phyloP scores from a whole-genome alignment of 192 early-diverging fungal genomes.

The Backusella westeae region DNA sequence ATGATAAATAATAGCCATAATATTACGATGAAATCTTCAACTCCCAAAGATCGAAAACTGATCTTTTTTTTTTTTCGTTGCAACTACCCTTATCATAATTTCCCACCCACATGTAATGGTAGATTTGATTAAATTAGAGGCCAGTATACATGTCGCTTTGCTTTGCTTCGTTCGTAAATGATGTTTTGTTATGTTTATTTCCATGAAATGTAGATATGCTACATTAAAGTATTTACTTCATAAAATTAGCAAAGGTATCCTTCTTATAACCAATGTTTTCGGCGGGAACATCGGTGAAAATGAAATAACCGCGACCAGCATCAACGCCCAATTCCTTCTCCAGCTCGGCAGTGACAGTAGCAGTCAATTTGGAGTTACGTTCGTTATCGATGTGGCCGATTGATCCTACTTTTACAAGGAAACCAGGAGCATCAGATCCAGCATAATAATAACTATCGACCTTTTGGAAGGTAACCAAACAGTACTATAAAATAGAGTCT shows the following conservation, averaged over 20 bases:
- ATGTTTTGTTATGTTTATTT: neutral
- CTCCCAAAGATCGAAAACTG: neutral
- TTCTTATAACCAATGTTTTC: conserved; percentile 31
- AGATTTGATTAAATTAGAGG: neutral
- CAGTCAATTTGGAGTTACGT: conserved; percentile 10
- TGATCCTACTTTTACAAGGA: conserved; percentile 25
- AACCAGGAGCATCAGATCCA: conserved; percentile 23
- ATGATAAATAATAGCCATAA: too few relatives aligned
- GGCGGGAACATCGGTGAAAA: conserved; percentile 21
- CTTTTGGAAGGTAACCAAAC: conserved; percentile 29
- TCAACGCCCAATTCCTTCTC: conserved; percentile 15
- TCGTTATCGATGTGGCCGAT: conserved; percentile 30
- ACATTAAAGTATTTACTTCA: neutral
- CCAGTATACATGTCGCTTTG: neutral
- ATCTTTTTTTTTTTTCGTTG: neutral
- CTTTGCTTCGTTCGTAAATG: neutral
- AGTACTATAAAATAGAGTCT: conserved; percentile 5
- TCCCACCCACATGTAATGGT: too few relatives aligned
- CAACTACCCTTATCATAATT: neutral
- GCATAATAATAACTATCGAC: conserved; percentile 21
- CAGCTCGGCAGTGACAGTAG: conserved; percentile 1
- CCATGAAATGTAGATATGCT: neutral
- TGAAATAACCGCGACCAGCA: conserved; percentile 30
- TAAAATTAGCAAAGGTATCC: conserved; percentile 19
- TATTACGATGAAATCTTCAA: too few relatives aligned